phyloP scores from a whole-genome alignment of 768 basidiomycete genomes.

The Lactifluus piperatus region DNA sequence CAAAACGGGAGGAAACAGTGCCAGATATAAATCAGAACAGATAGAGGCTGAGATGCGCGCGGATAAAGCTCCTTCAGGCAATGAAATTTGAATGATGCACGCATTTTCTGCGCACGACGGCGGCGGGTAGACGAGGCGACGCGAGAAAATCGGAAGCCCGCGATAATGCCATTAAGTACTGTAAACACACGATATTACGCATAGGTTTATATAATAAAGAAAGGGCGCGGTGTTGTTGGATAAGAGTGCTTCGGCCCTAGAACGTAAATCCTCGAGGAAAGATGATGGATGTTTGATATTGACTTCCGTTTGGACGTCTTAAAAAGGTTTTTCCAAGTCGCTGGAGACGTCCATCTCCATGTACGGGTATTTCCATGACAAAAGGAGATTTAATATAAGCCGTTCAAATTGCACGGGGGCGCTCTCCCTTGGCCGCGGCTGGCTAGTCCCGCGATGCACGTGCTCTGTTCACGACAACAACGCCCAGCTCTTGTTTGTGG shows the following conservation, averaged over 20 bases:
- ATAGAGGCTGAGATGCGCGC: not conserved
- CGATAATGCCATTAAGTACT: not conserved
- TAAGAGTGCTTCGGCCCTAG: not conserved
- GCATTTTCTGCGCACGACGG: not conserved
- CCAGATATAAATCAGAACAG: not conserved
- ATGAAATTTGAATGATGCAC: not conserved
- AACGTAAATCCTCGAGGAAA: constrained; percentile 4
- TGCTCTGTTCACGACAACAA: not conserved
- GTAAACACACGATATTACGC: not conserved
- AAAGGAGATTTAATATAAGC: not conserved
- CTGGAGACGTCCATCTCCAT: not conserved
- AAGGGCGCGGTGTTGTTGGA: not conserved
- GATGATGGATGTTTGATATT: not conserved
- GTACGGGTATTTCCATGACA: not conserved
- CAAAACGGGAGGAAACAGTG: not conserved
- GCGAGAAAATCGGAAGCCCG: not conserved
- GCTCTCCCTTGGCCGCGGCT: not conserved
- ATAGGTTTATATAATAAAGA: not conserved
- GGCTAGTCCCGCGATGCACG: not conserved
- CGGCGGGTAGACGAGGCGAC: not conserved
- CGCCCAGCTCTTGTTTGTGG: not conserved
- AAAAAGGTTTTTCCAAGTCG: not conserved
- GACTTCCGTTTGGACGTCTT: not conserved
- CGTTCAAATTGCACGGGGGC: not conserved
- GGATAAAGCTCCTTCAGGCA: not conserved